phyloP scores from a whole-genome alignment of 257 asterid species.

The Asclepias syriaca region DNA sequence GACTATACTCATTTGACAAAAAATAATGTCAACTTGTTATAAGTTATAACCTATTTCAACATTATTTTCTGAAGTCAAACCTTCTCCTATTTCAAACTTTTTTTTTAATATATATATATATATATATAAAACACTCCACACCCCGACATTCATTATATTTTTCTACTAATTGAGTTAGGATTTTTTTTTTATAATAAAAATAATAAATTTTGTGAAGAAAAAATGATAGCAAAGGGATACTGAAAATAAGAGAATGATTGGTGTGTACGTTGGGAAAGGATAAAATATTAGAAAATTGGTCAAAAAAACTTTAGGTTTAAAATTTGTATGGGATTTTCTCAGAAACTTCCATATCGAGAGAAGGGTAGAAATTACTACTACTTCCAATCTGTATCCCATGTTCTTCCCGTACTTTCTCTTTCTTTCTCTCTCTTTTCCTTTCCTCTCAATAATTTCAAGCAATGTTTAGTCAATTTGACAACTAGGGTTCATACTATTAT shows the following conservation, averaged over 20 bases:
- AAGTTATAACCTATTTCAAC: not conserved
- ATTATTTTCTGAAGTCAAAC: not conserved
- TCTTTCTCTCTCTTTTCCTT: no score
- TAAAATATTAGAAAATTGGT: not conserved
- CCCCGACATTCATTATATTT: no score
- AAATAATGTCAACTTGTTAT: not conserved
- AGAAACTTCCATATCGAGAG: conserved; percentile 3
- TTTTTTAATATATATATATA: no score
- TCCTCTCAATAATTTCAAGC: not conserved
- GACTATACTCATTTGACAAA: not conserved
- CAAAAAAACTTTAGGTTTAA: not conserved
- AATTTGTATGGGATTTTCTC: conserved; percentile 10
- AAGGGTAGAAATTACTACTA: not conserved
- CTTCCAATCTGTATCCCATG: not conserved
- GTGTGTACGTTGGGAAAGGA: no score
- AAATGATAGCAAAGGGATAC: no score
- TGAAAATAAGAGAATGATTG: not conserved
- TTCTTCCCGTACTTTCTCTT: not conserved
- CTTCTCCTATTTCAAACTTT: conserved; percentile 1
- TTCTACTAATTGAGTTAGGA: no score
- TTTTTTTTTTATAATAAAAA: no score
- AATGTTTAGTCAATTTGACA: not conserved
- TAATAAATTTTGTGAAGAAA: no score
- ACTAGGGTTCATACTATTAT: not conserved
- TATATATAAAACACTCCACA: no score